These are phyloP conservation scores for Penstemon davidsonii DNA, from an alignment of 257 asterid species.

Conservation along the genomic window DNA sequence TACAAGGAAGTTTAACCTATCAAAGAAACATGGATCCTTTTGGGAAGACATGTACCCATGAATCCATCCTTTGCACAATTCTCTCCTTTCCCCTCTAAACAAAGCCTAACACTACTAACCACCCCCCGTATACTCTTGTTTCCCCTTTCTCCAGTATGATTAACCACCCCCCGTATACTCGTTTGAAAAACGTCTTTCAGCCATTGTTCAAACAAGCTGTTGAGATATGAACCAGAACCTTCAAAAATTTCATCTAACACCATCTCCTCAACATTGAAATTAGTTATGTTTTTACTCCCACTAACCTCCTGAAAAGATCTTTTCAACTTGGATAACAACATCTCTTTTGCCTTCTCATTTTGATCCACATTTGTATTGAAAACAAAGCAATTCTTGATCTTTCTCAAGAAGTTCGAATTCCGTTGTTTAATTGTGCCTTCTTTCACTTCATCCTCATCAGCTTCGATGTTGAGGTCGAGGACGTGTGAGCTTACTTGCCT, in stretches of 20 bases:
- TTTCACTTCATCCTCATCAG: constrained; percentile 43
- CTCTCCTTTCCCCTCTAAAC: constrained; percentile 47
- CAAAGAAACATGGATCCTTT: constrained; percentile 52
- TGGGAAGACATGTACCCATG: constrained; percentile 76
- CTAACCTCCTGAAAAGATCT: constrained; percentile 32
- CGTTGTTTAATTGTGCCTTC: constrained; percentile 32
- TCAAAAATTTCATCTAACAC: constrained; percentile 44
- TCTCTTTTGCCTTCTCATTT: constrained; percentile 38
- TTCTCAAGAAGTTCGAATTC: constrained; percentile 34
- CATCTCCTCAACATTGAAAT: constrained; percentile 45
- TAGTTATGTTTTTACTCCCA: constrained; percentile 22
- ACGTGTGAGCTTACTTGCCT: constrained; percentile 41
- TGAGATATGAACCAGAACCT: constrained; percentile 47
- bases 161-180: constrained; percentile 36
- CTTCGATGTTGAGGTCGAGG: constrained; percentile 71
- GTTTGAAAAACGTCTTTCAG: constrained; percentile 52
- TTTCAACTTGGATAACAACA: constrained; percentile 42
- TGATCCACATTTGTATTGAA: constrained; percentile 36
- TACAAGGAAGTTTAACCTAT: constrained; percentile 47
- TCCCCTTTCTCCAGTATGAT: constrained; percentile 23
- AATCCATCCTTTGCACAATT: constrained; percentile 48
- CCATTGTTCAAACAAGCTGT: constrained; percentile 63
- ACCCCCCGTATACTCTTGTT: constrained; percentile 33
- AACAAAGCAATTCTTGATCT: constrained; percentile 44
- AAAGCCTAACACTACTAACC: constrained; percentile 46